These are phyloP conservation scores for Botrytis fragariae DNA, from an alignment of 2,329 filamentous ascomycete genomes.

Conservation along the genomic window DNA sequence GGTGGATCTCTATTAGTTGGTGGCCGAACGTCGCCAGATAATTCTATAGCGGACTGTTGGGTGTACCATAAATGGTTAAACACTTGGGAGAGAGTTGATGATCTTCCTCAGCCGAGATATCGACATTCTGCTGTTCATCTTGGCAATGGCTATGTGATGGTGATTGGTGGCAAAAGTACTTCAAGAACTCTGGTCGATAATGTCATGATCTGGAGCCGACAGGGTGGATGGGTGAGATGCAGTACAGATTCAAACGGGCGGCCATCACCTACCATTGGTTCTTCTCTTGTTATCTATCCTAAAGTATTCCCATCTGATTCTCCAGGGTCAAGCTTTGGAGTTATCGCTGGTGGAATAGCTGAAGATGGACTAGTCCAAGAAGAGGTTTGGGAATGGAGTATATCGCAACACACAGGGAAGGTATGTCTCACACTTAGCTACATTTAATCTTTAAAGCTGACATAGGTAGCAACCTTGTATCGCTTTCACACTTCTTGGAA, in stretches of 20 bases:
- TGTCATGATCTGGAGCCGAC: slow-evolving; percentile 36
- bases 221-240: slow-evolving; percentile 35
- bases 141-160: slow-evolving; percentile 48
- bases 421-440: slow-evolving; percentile 21
- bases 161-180: slow-evolving; percentile 36
- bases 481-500: neutral
- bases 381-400: slow-evolving; percentile 24
- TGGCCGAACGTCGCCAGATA: slow-evolving; percentile 73
- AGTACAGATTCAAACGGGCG: slow-evolving; percentile 14
- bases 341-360: slow-evolving; percentile 69
- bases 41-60: slow-evolving; percentile 73
- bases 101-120: slow-evolving; percentile 70
- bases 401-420: slow-evolving; percentile 39
- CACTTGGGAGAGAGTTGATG: slow-evolving; percentile 61
- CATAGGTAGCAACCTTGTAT: slow-evolving; percentile 2
- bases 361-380: slow-evolving; percentile 14
- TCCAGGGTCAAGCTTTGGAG: slow-evolving; percentile 48
- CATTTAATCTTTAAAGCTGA: neutral
- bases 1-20: slow-evolving; percentile 65
- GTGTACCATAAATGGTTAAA: slow-evolving; percentile 54
- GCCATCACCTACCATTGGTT: slow-evolving; percentile 29
- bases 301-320: slow-evolving; percentile 26
- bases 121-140: slow-evolving; percentile 65
- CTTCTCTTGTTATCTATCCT: slow-evolving; percentile 26
- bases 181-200: slow-evolving; percentile 28